Conservation (phyloP, 2,329 filamentous ascomycete genomes). For the Didymella pinodella region DNA sequence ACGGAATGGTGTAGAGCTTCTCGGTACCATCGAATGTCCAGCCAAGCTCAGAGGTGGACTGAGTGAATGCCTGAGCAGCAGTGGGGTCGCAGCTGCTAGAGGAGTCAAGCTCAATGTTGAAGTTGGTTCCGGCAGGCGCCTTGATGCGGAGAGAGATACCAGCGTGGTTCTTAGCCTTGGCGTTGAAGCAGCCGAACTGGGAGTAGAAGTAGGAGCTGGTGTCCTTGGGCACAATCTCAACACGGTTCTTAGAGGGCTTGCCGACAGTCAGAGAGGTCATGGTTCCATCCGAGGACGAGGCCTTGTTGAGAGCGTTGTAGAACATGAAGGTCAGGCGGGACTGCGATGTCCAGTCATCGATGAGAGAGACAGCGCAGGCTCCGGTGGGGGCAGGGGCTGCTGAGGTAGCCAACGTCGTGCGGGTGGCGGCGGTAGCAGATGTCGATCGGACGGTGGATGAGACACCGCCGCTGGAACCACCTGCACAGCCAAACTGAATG, state of each 20-base stretch:
- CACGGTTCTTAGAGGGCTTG: slow-evolving; percentile 53
- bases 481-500: slow-evolving; percentile 56
- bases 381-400: slow-evolving; percentile 35
- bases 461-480: slow-evolving; percentile 20
- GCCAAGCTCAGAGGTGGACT: slow-evolving; percentile 60
- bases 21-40: slow-evolving; percentile 69
- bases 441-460: slow-evolving; percentile 15
- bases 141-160: slow-evolving; percentile 65
- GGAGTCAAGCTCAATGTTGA: slow-evolving; percentile 62
- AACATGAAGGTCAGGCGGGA: slow-evolving; percentile 67
- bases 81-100: slow-evolving; percentile 56
- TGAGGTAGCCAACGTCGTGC: slow-evolving; percentile 19
- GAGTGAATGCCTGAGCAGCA: slow-evolving; percentile 45
- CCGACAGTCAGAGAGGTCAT: slow-evolving; percentile 66
- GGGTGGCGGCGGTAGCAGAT: slow-evolving; percentile 14
- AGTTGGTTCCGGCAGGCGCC: slow-evolving; percentile 60
- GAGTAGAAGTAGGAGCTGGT: slow-evolving; percentile 66
- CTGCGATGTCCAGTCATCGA: slow-evolving; percentile 70
- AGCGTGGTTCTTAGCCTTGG: slow-evolving; percentile 58
- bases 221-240: slow-evolving; percentile 61
- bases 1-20: slow-evolving; percentile 66
- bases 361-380: slow-evolving; percentile 56
- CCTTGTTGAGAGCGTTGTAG: slow-evolving; percentile 66
- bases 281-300: slow-evolving; percentile 65
- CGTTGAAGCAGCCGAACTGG: slow-evolving; percentile 63